These are phyloP conservation scores for Amylocystis lapponica DNA, from an alignment of 768 basidiomycete genomes.

Conservation along the genomic window DNA sequence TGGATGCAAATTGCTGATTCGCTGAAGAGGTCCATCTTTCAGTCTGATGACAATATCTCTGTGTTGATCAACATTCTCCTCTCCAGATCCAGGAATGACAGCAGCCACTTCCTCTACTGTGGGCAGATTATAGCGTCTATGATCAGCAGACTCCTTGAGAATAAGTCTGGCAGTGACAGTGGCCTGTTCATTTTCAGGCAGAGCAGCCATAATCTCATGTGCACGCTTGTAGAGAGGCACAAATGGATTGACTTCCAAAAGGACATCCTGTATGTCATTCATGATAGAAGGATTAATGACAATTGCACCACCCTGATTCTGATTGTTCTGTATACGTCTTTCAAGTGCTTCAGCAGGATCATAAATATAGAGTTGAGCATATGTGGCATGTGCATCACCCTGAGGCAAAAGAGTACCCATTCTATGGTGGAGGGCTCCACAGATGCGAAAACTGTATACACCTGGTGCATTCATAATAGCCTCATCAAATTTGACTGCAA, in stretches of 20 bases:
- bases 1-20: constrained; percentile 31
- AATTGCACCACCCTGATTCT: no score
- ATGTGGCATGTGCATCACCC: constrained; percentile 17
- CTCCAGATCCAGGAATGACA: constrained; percentile 31
- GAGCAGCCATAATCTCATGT: constrained; percentile 6
- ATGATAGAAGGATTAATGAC: constrained; percentile 9
- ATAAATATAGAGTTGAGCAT: constrained; percentile 38
- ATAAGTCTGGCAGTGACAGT: constrained; percentile 9
- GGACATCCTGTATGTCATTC: constrained; percentile 7
- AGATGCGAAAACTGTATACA: constrained; percentile 30
- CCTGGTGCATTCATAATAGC: constrained; percentile 24
- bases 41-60: constrained; percentile 31
- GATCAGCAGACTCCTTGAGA: constrained; percentile 19
- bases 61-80: constrained; percentile 5
- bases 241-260: constrained; percentile 9
- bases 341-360: constrained; percentile 32
- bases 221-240: constrained; percentile 9
- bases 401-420: constrained; percentile 28
- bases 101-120: constrained; percentile 37
- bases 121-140: constrained; percentile 37
- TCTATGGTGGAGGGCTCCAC: constrained; percentile 31
- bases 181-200: neutral
- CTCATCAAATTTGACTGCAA: constrained; percentile 27
- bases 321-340: constrained; percentile 9
- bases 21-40: constrained; percentile 19